These are phyloP conservation scores for Adansonia madagascariensis DNA, from an alignment of 441 rosid genomes.

Conservation along the genomic window DNA sequence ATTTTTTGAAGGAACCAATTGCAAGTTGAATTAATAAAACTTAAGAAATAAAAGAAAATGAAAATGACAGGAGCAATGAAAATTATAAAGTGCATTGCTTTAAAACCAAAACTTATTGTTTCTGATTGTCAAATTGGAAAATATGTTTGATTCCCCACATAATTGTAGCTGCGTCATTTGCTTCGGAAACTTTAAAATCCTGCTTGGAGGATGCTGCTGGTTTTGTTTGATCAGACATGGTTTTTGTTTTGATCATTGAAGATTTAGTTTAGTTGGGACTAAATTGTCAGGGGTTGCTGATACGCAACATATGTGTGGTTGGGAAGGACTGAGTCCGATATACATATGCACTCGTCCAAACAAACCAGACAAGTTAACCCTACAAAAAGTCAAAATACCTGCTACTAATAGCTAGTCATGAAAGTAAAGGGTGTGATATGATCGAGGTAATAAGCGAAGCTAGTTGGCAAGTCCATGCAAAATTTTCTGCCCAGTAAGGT, in stretches of 20 bases:
- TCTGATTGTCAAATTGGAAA: background rate
- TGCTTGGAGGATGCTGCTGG: background rate
- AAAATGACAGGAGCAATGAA: background rate
- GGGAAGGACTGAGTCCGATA: background rate
- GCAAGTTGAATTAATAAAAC: background rate
- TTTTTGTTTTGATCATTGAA: background rate
- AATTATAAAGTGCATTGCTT: background rate
- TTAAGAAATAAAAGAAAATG: background rate
- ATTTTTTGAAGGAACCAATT: too few species aligned
- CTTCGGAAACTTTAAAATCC: background rate
- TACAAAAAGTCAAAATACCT: background rate
- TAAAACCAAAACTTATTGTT: background rate
- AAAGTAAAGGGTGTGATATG: background rate
- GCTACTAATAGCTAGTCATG: background rate
- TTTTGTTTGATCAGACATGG: background rate
- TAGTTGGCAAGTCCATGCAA: too few species aligned
- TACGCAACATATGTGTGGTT: background rate
- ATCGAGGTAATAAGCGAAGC: background rate
- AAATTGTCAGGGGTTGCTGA: background rate
- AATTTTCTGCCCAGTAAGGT: too few species aligned
- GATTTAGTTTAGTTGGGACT: background rate
- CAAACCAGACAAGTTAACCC: slow-evolving; percentile 11
- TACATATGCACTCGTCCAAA: slow-evolving; percentile 14
- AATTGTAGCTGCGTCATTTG: background rate
- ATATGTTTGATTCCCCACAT: background rate